A percentile compares a stretch with the other conserved stretches of the same genome.
These are phyloP conservation scores for Apiotrichum siamense DNA, from an alignment of 1,284 basidiomycete genomes.

Conservation along the genomic window DNA sequence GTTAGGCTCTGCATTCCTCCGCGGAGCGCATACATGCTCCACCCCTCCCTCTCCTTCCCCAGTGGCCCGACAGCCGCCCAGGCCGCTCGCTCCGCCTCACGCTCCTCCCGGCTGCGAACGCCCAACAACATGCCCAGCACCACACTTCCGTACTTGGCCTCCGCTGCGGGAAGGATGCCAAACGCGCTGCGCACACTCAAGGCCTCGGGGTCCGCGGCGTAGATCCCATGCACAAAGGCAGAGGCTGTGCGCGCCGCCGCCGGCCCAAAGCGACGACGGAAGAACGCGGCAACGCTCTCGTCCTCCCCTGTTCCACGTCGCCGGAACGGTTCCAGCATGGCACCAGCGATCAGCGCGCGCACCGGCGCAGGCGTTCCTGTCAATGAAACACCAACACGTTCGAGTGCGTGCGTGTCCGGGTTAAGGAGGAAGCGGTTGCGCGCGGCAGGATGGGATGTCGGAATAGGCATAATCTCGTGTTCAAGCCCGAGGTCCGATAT, in stretches of 20 bases:
- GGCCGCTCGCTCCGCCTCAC: slow-evolving; percentile 13
- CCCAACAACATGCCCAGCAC: slow-evolving; percentile 60
- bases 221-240: slow-evolving; percentile 86
- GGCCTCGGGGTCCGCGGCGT: slow-evolving; percentile 71
- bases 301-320: slow-evolving; percentile 50
- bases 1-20: slow-evolving; percentile 71
- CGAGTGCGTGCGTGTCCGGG: slow-evolving; percentile 1
- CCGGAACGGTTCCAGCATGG: slow-evolving; percentile 58
- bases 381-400: slow-evolving; percentile 3
- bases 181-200: slow-evolving; percentile 75
- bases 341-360: slow-evolving; percentile 51
- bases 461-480: slow-evolving; percentile 32
- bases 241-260: slow-evolving; percentile 71
- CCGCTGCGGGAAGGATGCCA: slow-evolving; percentile 63
- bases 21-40: slow-evolving; percentile 39
- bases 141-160: slow-evolving; percentile 61
- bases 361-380: not conserved
- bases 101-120: slow-evolving; percentile 13
- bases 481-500: slow-evolving; percentile 23
- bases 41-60: slow-evolving; percentile 28
- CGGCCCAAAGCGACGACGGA: slow-evolving; percentile 68
- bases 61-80: slow-evolving; percentile 17
- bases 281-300: slow-evolving; percentile 75
- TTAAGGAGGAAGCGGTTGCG: slow-evolving; percentile 40
- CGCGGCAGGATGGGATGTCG: slow-evolving; percentile 37